Percentiles rank a stretch among this genome's conserved stretches.
These are phyloP conservation scores for Camellia sinensis DNA, from an alignment of 148 eudicot species.

Conservation along the genomic window DNA sequence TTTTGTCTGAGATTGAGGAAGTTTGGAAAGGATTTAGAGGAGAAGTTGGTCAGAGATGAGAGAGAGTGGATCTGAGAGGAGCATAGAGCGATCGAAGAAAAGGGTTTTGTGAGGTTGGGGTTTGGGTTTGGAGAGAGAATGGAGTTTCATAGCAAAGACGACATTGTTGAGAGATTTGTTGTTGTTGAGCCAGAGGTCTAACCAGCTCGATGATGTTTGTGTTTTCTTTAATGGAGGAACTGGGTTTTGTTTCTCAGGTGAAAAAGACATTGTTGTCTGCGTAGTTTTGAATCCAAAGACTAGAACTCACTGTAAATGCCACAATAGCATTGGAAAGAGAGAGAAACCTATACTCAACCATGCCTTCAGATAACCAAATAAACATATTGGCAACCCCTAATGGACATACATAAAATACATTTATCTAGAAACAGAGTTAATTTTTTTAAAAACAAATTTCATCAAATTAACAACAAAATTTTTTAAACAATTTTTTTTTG, in stretches of 20 bases:
- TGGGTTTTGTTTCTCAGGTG: slow-evolving; percentile 4
- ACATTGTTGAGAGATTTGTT: slow-evolving; percentile 42
- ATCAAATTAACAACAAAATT: too few relatives aligned
- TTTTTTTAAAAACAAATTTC: too few relatives aligned
- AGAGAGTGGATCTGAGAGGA: slow-evolving; percentile 40
- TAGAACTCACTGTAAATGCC: too few relatives aligned
- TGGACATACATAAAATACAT: too few relatives aligned
- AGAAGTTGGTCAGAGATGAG: slow-evolving; percentile 53
- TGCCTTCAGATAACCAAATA: too few relatives aligned
- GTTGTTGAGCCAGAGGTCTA: slow-evolving; percentile 47
- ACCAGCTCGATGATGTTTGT: slow-evolving; percentile 5
- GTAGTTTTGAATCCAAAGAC: too few relatives aligned
- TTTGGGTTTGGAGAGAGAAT: slow-evolving; percentile 2
- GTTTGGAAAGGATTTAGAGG: slow-evolving; percentile 48
- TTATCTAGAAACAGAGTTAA: too few relatives aligned
- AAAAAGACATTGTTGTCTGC: slow-evolving; percentile 5
- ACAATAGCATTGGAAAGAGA: too few relatives aligned
- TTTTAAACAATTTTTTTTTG: too few relatives aligned
- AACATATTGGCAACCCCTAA: too few relatives aligned
- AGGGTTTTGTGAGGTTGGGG: slow-evolving; percentile 24
- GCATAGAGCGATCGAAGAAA: slow-evolving; percentile 21
- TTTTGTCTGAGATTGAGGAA: slow-evolving; percentile 44
- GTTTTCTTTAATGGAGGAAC: not conserved
- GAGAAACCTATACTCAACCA: too few relatives aligned
- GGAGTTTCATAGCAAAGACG: slow-evolving; percentile 38